Conservation (phyloP, 305 asterid genomes). For the Solanum hybrid region DNA sequence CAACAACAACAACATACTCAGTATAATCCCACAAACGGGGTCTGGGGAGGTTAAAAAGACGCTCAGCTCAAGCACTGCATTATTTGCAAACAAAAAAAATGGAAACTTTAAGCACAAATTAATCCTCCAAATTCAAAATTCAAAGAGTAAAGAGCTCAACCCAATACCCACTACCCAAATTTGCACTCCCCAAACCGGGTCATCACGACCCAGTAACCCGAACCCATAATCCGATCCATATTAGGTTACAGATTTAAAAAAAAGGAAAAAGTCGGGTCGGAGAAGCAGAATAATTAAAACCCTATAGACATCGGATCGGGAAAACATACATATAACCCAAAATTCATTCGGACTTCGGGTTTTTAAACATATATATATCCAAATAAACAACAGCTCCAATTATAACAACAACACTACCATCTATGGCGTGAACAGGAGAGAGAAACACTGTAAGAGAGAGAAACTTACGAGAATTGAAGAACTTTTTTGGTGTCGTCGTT, state of each 20-base stretch:
- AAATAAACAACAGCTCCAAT: background rate
- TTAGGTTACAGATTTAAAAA: background rate
- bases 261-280: background rate
- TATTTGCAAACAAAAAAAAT: background rate
- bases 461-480: background rate
- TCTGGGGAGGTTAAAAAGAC: background rate
- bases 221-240: background rate
- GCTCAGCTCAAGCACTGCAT: background rate
- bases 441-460: background rate
- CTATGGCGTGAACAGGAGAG: background rate
- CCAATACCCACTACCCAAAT: background rate
- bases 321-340: conserved; percentile 13
- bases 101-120: background rate
- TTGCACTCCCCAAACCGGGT: background rate
- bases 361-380: background rate
- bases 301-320: conserved; percentile 12
- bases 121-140: background rate
- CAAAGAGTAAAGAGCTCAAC: background rate
- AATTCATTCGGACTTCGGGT: conserved; percentile 16
- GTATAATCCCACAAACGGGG: background rate
- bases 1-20: background rate
- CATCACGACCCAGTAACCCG: background rate
- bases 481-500: background rate
- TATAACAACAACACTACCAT: background rate
- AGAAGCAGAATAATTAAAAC: background rate